Evolutionary conservation across 192 early-diverging fungal species (phyloP).

Genomic region (Gaertneriomyces semiglobifer): DNA sequence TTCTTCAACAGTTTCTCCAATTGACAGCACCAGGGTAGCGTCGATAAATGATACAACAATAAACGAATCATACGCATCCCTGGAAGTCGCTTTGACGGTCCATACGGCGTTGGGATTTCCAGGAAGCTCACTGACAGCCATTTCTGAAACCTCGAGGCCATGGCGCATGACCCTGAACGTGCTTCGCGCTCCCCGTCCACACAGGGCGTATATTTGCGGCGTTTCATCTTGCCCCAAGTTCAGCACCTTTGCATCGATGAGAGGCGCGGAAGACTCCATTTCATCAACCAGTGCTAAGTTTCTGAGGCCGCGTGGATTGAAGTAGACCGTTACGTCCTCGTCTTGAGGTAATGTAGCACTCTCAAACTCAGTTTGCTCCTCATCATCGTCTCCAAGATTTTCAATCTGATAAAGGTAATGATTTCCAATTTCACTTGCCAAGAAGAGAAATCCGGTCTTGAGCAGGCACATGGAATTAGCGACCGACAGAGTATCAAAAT

Average conservation of each 20-base stretch:
- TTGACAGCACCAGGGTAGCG: slow-evolving; percentile 86
- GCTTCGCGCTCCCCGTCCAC: slow-evolving; percentile 76
- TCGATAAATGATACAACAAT: slow-evolving; percentile 92
- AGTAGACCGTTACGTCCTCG: slow-evolving; percentile 48
- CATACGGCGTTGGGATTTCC: slow-evolving; percentile 92
- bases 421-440: slow-evolving; percentile 85
- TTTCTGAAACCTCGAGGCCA: slow-evolving; percentile 87
- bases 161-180: slow-evolving; percentile 87
- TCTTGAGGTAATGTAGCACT: slow-evolving; percentile 63
- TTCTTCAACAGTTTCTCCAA: slow-evolving; percentile 91
- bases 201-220: slow-evolving; percentile 89
- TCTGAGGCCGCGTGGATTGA: slow-evolving; percentile 71
- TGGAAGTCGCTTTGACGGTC: slow-evolving; percentile 51
- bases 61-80: slow-evolving; percentile 69
- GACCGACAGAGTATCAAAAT: slow-evolving; percentile 92
- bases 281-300: slow-evolving; percentile 92
- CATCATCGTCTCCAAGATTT: slow-evolving; percentile 86
- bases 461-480: slow-evolving; percentile 77
- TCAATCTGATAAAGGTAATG: slow-evolving; percentile 92
- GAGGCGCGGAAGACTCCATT: slow-evolving; percentile 73
- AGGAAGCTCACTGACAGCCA: slow-evolving; percentile 89
- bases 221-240: slow-evolving; percentile 89
- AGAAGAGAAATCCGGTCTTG: slow-evolving; percentile 92
- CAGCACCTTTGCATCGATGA: slow-evolving; percentile 79
- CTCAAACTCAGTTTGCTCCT: slow-evolving; percentile 73